Evolutionary conservation across 1,284 basidiomycete genomes (phyloP).

Genomic region (Austroboletus novae-zelandiae): DNA sequence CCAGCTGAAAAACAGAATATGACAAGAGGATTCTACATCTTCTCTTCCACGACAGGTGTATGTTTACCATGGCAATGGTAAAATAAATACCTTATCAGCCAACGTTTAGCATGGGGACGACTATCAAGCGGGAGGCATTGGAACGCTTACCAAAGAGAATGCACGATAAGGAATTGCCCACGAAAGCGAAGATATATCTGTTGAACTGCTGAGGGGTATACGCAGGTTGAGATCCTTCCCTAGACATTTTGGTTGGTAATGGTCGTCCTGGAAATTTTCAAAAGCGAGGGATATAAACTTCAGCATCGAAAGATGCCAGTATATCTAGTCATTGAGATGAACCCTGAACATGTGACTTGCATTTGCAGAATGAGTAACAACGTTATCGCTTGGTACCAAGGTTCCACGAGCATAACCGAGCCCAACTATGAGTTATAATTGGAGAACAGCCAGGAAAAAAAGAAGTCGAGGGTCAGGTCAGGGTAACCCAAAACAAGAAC

Average conservation of each 20-base stretch:
- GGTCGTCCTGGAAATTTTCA: no score
- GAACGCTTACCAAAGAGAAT: constrained; percentile 16
- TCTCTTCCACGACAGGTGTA: constrained; percentile 19
- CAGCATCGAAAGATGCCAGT: no score
- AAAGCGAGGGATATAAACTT: no score
- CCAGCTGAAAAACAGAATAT: constrained; percentile 15
- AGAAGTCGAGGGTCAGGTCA: no score
- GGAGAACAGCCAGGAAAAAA: no score
- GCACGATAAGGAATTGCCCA: constrained; percentile 18
- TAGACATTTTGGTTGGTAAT: neutral
- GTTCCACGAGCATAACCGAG: no score
- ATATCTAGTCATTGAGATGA: no score
- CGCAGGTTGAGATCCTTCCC: constrained; percentile 12
- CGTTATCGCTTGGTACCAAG: no score
- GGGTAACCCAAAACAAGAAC: no score
- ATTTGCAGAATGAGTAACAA: no score
- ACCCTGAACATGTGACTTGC: no score
- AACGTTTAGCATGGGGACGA: neutral
- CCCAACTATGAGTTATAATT: no score
- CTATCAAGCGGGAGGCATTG: neutral
- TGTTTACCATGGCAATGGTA: constrained; percentile 11
- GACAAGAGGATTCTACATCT: constrained; percentile 14
- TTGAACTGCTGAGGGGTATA: constrained; percentile 1
- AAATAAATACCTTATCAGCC: constrained; percentile 18
- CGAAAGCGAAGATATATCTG: constrained; percentile 17